Evolutionary conservation across 306 rosid species (phyloP), one percentile per base, ranked within the genome.

Genomic region (Chamaecrista fasciculata): DNA sequence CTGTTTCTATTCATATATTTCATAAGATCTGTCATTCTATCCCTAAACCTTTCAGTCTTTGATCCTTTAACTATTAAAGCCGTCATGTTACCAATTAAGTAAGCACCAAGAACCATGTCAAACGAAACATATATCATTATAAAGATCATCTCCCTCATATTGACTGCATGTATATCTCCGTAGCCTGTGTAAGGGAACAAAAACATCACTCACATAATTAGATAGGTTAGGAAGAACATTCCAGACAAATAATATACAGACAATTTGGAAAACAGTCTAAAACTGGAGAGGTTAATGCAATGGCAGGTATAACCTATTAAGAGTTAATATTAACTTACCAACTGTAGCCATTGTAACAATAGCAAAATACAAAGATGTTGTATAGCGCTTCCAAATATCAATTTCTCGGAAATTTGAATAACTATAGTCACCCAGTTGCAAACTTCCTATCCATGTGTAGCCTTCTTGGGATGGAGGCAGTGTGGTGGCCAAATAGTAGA

Each of bases 51-150:
- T 73, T 77, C 99, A 29, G 99, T 94, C 82, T 94, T 91, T 63
- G 99, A 94, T 78, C 99, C 99, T 85, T 87, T 94, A n/a, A 94
- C 99, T 74, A 94, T 94, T 73, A 94, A 79, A 47, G 97, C 99
- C 28, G 99, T 91, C 99, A 94, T 94, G 86, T 94, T 94, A 85
- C 99, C 99, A 11, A 94, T 91, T 83, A 94, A 82, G 79, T 94
- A 94, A 52, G 99, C 99, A 63, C 99, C 99, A 10, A 94, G 88
- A 89, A 94, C 74, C 99, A 94, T 94, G 80, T 94, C 99, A 62
- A 94, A 82, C 2, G 99, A 94, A 51, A 84, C 92, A 69, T 89
- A 94, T 72, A 84, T 70, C 97, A 94, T 94, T 75, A 94, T 44
- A 85, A 94, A 94, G 86, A 91, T 82, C 99, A 94, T 94, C 75